These are phyloP conservation scores for Sporisorium sorghi DNA, from an alignment of 1,284 basidiomycete genomes.

Conservation along the genomic window DNA sequence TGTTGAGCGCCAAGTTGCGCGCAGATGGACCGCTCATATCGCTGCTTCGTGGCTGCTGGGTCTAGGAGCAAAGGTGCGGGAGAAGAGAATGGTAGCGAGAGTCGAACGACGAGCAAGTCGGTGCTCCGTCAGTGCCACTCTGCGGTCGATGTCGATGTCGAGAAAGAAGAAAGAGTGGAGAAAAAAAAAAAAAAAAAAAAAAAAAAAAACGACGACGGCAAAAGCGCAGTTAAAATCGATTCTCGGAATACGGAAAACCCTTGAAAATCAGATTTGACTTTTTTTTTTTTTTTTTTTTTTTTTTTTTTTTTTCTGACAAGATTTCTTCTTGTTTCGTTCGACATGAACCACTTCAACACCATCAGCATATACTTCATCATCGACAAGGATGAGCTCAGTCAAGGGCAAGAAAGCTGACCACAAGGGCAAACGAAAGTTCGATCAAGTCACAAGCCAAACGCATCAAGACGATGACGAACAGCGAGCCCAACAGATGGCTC, in stretches of 20 bases:
- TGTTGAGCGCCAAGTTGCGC: slow-evolving; percentile 10
- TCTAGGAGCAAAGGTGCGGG: neutral
- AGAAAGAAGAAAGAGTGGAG: slow-evolving; percentile 18
- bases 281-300: slow-evolving; percentile 6
- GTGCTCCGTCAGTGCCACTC: slow-evolving; percentile 11
- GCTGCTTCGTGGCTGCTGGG: neutral
- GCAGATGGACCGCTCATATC: slow-evolving; percentile 19
- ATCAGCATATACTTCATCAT: neutral
- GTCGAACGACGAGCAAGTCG: neutral
- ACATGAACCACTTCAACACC: neutral
- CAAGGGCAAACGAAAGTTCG: slow-evolving; percentile 20
- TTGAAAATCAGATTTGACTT: slow-evolving; percentile 15
- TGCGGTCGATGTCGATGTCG: too few species aligned
- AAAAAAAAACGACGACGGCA: slow-evolving; percentile 9
- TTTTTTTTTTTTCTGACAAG: neutral
- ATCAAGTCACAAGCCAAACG: neutral
- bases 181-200: neutral
- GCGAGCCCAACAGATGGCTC: slow-evolving; percentile 28
- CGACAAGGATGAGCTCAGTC: slow-evolving; percentile 15
- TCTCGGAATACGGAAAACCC: slow-evolving; percentile 42
- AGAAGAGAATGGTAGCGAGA: neutral
- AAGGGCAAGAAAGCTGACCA: neutral
- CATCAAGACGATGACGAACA: slow-evolving; percentile 9
- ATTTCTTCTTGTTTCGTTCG: slow-evolving; percentile 24
- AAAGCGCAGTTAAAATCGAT: neutral